Percentiles rank a stretch among this genome's conserved stretches.
These are phyloP conservation scores for Diaporthe sp. DNA, from an alignment of 2,329 filamentous ascomycete genomes.

Conservation along the genomic window DNA sequence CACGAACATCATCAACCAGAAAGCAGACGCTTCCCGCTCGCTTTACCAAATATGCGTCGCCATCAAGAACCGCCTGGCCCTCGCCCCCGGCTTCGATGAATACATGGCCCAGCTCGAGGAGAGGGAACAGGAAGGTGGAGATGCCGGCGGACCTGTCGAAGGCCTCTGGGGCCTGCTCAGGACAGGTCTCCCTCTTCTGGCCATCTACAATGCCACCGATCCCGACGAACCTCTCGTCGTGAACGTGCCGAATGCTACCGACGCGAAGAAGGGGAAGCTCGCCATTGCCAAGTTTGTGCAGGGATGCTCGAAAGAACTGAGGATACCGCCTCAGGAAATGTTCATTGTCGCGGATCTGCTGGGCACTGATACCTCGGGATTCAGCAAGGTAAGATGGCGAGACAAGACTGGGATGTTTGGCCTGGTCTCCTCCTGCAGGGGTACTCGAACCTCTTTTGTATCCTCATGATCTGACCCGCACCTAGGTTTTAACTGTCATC, in stretches of 20 bases:
- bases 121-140: constrained; percentile 70
- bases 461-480: constrained; percentile 8
- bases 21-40: constrained; percentile 89
- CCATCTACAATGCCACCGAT: constrained; percentile 87
- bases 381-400: constrained; percentile 78
- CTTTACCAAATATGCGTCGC: constrained; percentile 95
- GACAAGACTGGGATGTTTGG: background rate
- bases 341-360: constrained; percentile 94
- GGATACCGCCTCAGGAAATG: constrained; percentile 82
- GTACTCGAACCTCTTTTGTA: background rate
- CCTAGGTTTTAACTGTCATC: constrained; percentile 86
- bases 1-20: constrained; percentile 96
- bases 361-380: constrained; percentile 94
- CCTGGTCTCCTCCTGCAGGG: background rate
- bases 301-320: constrained; percentile 85
- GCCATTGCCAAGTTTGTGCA: constrained; percentile 94
- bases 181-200: constrained; percentile 84
- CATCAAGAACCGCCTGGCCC: constrained; percentile 81
- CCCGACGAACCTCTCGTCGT: constrained; percentile 76
- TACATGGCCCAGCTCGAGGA: constrained; percentile 78
- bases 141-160: constrained; percentile 82
- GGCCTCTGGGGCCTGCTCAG: constrained; percentile 90
- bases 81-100: constrained; percentile 84
- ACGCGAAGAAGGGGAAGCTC: constrained; percentile 84
- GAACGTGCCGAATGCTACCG: constrained; percentile 61